Evolutionary conservation across 2,329 filamentous ascomycete species (phyloP).

Genomic region (Monosporascus sp.): DNA sequence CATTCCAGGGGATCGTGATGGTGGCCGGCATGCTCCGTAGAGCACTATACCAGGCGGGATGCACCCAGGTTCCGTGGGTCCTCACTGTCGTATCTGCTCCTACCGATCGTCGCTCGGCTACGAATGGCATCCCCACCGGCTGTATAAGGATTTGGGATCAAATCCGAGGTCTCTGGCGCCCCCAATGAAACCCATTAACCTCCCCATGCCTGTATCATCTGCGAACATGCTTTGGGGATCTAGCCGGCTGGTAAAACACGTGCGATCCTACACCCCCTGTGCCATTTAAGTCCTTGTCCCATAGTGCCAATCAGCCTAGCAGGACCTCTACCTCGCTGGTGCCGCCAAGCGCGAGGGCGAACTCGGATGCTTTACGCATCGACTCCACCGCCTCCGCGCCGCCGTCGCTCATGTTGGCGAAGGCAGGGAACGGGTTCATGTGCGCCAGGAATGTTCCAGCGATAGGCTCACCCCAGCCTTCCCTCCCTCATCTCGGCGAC

Average conservation of each 20-base stretch:
- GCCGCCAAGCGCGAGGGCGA: constrained; percentile 12
- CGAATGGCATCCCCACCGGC: constrained; percentile 15
- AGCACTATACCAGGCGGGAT: constrained; percentile 17
- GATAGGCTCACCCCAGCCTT: constrained; percentile 19
- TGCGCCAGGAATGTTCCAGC: constrained; percentile 16
- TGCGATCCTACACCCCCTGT: constrained; percentile 8
- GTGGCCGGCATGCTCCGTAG: constrained; percentile 12
- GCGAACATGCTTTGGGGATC: constrained; percentile 13
- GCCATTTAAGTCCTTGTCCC: constrained; percentile 16
- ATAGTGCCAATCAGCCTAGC: constrained; percentile 12
- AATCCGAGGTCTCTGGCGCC: constrained; percentile 5
- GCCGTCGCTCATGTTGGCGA: constrained; percentile 14
- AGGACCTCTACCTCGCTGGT: constrained; percentile 16
- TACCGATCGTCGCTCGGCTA: constrained; percentile 1
- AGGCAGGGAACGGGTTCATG: constrained; percentile 14
- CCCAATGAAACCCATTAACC: constrained; percentile 8
- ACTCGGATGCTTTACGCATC: constrained; percentile 13
- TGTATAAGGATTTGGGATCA: constrained; percentile 14
- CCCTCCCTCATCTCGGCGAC: constrained; percentile 14
- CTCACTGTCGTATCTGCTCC: background rate
- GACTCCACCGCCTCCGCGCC: constrained; percentile 6
- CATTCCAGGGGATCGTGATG: constrained; percentile 11
- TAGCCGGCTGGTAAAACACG: constrained; percentile 14
- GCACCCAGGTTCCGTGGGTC: constrained; percentile 10
- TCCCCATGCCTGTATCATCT: constrained; percentile 10